Evolutionary conservation across 768 basidiomycete species (phyloP), one percentile per base, ranked within the genome.

Genomic region (Podaxis pistillaris): DNA sequence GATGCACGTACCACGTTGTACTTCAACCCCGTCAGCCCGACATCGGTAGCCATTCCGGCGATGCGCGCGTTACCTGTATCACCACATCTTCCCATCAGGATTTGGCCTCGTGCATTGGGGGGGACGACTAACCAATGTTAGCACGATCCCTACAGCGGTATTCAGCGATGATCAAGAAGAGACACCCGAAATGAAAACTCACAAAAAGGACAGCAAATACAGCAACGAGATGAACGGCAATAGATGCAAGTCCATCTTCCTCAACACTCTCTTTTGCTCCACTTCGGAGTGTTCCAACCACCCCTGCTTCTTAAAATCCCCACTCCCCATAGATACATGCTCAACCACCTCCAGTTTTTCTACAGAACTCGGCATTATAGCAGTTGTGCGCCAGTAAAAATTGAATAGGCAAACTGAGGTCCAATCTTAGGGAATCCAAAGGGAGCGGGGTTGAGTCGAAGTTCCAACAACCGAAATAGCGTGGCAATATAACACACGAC

Each of bases 181-280:
- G 6, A 50, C 33, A 53, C 24, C 24, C 19, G 33, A 26, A 30
- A 7, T 8, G 15, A 22, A 44, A 2, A 75, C 80, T 72, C 63
- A 81, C 78, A 82, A 67, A 66, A 81, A 82, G 6, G 79, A 81
- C 55, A 81, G 71, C 44, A 82, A 70, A 61, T 81, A 81, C 11
- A 83, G 67, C 40, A 80, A 60, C 4, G 79, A 79, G 40, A 81
- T 74, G 53, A 81, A 73, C 6, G 81, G 79, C 53, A 83, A 65
- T 24, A 82, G 65, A 63, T 81, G 79, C 63, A 71, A 68, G 64
- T 83, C 81, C 33, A 82, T 65, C 66, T 82, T 83, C 26, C 79
- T 72, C 50, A 82, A 63, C 17, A 76, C 67, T 44, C 68, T 67
- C 58, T 68, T 62, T 56, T 64, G 60, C 56, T 74, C 70, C 26